Percentiles rank a stretch among this genome's conserved stretches.
These are phyloP conservation scores for Apiospora pterosperma DNA, from an alignment of 2,329 filamentous ascomycete species.

Conservation along the genomic window DNA sequence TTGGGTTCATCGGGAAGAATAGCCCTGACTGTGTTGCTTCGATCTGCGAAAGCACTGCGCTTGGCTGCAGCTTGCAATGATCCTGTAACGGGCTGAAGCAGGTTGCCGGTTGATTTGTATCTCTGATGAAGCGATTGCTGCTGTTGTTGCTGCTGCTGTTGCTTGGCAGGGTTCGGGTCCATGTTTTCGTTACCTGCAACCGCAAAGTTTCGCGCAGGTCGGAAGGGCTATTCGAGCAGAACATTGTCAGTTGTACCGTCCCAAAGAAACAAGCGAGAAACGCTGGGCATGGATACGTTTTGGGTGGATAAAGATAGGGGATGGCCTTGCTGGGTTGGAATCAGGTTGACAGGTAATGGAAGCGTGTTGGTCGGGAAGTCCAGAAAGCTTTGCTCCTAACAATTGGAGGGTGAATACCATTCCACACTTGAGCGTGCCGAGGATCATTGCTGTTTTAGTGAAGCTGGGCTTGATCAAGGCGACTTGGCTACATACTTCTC, in stretches of 20 bases:
- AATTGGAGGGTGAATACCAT: neutral
- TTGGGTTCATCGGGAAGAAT: conserved; percentile 17
- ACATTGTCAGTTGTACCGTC: neutral
- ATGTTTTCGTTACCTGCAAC: conserved; percentile 69
- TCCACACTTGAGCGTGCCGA: neutral
- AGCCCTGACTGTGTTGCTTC: conserved; percentile 61
- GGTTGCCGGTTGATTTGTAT: conserved; percentile 73
- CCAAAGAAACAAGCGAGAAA: neutral
- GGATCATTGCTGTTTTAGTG: neutral
- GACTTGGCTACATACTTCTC: neutral
- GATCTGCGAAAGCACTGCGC: conserved; percentile 76
- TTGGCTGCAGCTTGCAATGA: conserved; percentile 65
- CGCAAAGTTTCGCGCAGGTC: conserved; percentile 57
- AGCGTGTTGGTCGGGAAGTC: neutral
- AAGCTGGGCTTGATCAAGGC: neutral
- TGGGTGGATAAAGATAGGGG: neutral
- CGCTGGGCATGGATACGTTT: neutral
- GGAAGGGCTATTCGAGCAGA: conserved; percentile 58
- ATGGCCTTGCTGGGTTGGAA: neutral
- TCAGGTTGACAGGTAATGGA: neutral
- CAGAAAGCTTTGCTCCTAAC: neutral
- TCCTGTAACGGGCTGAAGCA: conserved; percentile 48
- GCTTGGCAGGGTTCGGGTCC: conserved; percentile 35
- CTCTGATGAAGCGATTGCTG: conserved; percentile 70
- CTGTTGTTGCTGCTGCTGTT: conserved; percentile 48